Base-by-base conservation (phyloP, 441 rosid genomes). In the Viola pubescens region DNA sequence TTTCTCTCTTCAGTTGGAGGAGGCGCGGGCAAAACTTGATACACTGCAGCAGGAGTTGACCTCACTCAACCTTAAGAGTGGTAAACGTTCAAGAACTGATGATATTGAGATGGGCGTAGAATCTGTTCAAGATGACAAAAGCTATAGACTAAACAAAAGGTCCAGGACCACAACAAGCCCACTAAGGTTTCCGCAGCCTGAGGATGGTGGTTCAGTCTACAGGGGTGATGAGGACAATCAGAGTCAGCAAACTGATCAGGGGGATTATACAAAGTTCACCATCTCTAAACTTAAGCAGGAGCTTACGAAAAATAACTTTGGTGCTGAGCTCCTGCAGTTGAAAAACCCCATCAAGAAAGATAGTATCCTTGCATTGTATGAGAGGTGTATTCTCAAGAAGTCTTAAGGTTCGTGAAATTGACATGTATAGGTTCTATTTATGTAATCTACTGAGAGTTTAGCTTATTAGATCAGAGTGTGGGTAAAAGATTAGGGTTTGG, bases 301-400 rank as follows among this genome's bases (percentile, higher is more conserved):
- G 38, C 87, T 94, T 54, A 91, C 96, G 0, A 94, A 79, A 71
- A 84, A 84, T 55, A 85, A 87, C 60, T 89, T 81, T 6, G 99
- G 92, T 3, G 94, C 81, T 0, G 85, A 88, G 75, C 73, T 94
- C 43, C 89, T 91, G 52, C 85, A 83, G 68, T 56, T 87, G 68
- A 87, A 77, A 64, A 90, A 77, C 67, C 87, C 86, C n/a, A 83
- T 71, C 77, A 94, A 87, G 86, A 87, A 82, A 71, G 99, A 94
- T 49, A 19, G 26, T 19, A 79, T 94, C 65, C 73, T 94, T 45
- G 87, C 89, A 3, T 75, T 94, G 59, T 91, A 91, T 16, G 97
- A 94, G 81, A 71, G 81, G 63, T 78, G 64, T 48, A 81, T 91
- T 57, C 85, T 91, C 43, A 85, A 74, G 65, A 90, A 84, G 78